These are phyloP conservation scores for Cupressus sempervirens DNA, from an alignment of 75 land plant genomes.

Conservation along the genomic window DNA sequence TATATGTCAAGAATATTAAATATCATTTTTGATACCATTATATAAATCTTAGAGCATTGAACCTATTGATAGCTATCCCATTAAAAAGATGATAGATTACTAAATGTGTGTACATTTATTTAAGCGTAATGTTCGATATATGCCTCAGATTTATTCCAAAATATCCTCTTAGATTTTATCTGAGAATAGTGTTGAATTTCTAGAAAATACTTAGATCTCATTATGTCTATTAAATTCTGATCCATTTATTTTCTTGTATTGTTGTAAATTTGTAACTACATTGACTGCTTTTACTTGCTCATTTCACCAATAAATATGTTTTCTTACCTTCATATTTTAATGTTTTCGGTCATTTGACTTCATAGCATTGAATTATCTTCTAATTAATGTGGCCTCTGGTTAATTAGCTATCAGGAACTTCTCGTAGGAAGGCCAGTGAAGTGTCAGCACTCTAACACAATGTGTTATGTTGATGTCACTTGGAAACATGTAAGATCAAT, in stretches of 20 bases:
- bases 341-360: background rate
- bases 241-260: slow-evolving; percentile 10
- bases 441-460: slow-evolving; percentile 23
- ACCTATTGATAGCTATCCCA: too few relatives aligned
- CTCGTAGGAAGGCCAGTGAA: slow-evolving; percentile 25
- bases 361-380: background rate
- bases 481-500: slow-evolving; percentile 21
- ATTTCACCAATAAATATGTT: background rate
- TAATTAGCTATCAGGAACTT: slow-evolving; percentile 16
- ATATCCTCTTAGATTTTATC: background rate
- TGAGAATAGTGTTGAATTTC: background rate
- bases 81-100: too few relatives aligned
- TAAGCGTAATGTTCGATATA: slow-evolving; percentile 10
- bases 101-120: slow-evolving; percentile 17
- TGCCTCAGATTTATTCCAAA: slow-evolving; percentile 13
- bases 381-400: background rate
- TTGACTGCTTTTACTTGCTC: background rate
- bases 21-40: too few relatives aligned
- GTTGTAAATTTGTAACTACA: too few relatives aligned
- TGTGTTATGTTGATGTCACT: slow-evolving; percentile 17
- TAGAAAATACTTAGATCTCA: background rate
- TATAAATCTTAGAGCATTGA: too few relatives aligned
- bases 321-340: background rate
- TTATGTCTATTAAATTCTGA: background rate
- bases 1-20: too few relatives aligned